phyloP scores from a whole-genome alignment of 108 stramenopile genomes.

The Hondaea fermentalgiana region DNA sequence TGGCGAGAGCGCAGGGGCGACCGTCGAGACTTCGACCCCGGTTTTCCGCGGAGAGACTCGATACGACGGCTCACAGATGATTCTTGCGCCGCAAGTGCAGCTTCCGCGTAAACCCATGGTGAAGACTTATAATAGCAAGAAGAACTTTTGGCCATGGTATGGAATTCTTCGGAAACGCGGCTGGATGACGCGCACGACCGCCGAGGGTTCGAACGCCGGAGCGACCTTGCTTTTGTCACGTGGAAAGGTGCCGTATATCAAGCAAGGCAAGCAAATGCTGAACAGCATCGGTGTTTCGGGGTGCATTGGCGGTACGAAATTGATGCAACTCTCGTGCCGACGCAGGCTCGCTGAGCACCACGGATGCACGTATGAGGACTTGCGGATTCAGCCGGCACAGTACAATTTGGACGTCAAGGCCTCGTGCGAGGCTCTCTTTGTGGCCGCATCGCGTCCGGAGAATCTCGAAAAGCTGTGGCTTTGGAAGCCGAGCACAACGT shows the following conservation, averaged over 20 bases:
- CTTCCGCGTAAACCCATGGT: background rate
- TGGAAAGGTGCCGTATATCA: background rate
- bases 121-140: background rate
- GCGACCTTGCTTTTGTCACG: background rate
- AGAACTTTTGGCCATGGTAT: slow-evolving; percentile 9
- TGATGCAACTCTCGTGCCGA: background rate
- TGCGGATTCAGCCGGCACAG: background rate
- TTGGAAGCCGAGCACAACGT: background rate
- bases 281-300: slow-evolving; percentile 9
- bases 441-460: background rate
- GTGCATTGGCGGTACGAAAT: slow-evolving; percentile 1
- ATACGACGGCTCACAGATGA: background rate
- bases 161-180: background rate
- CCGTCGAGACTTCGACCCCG: background rate
- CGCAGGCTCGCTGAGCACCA: background rate
- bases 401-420: background rate
- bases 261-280: slow-evolving; percentile 14
- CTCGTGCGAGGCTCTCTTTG: background rate
- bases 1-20: no score
- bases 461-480: background rate
- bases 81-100: background rate
- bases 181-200: background rate
- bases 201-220: background rate
- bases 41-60: background rate
- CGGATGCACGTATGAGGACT: background rate